Evolutionary conservation across 1,284 basidiomycete genomes (phyloP).

Genomic region (Papiliotrema terrestris): DNA sequence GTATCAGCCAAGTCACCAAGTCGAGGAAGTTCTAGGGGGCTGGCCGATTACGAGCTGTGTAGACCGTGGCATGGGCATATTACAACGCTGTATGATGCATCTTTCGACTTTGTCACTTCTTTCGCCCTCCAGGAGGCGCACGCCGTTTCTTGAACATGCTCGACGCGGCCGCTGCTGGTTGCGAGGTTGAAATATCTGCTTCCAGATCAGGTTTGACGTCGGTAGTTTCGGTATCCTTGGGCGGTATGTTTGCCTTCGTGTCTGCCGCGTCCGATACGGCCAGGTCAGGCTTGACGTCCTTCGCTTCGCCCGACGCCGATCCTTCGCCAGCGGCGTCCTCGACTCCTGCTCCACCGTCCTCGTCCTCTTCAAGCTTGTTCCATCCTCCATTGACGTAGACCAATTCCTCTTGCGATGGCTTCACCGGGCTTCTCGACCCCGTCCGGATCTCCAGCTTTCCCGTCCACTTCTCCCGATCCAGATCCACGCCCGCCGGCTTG

Average conservation of each 20-base stretch:
- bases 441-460: slow-evolving; percentile 21
- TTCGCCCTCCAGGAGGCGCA: slow-evolving; percentile 37
- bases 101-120: slow-evolving; percentile 21
- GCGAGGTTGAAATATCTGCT: background rate
- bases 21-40: slow-evolving; percentile 60
- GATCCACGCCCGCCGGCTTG: slow-evolving; percentile 9
- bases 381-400: slow-evolving; percentile 16
- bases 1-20: slow-evolving; percentile 85
- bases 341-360: background rate
- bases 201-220: slow-evolving; percentile 17
- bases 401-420: slow-evolving; percentile 9
- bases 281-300: slow-evolving; percentile 8
- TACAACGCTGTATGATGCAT: background rate
- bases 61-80: background rate
- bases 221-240: background rate
- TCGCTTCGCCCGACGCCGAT: background rate
- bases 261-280: slow-evolving; percentile 1
- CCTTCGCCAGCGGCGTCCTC: background rate
- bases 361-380: slow-evolving; percentile 19
- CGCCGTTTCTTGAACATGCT: slow-evolving; percentile 50
- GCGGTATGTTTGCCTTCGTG: background rate
- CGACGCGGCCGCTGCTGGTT: slow-evolving; percentile 9
- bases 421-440: background rate
- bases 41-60: background rate
- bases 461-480: slow-evolving; percentile 23